These are phyloP conservation scores for Leonotis leonurus DNA, from an alignment of 257 asterid species.

Conservation along the genomic window DNA sequence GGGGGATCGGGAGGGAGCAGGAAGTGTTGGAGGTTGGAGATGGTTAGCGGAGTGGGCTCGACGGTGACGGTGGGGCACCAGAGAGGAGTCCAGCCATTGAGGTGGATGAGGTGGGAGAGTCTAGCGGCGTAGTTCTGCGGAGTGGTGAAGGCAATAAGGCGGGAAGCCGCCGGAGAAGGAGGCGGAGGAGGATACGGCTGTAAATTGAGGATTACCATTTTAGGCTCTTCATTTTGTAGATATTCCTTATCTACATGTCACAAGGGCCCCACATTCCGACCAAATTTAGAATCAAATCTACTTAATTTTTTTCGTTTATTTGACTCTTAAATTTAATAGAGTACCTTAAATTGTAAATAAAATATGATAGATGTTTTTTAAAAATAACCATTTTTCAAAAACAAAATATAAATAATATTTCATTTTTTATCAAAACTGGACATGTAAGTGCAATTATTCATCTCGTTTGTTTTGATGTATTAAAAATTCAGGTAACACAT, in stretches of 20 bases:
- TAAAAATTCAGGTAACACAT: too few relatives aligned
- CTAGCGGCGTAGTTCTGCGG: constrained; percentile 61
- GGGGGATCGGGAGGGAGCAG: constrained; percentile 26
- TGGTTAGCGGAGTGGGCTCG: constrained; percentile 48
- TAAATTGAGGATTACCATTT: constrained; percentile 32
- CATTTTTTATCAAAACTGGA: too few relatives aligned
- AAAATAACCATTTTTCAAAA: too few relatives aligned
- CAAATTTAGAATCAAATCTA: not conserved
- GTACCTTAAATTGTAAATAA: too few relatives aligned
- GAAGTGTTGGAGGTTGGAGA: constrained; percentile 36
- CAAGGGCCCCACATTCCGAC: not conserved
- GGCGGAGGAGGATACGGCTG: constrained; percentile 27
- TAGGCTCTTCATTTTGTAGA: not conserved
- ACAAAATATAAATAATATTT: too few relatives aligned
- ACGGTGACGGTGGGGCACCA: constrained; percentile 65
- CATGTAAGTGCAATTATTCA: too few relatives aligned
- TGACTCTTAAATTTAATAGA: too few relatives aligned
- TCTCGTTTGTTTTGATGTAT: too few relatives aligned
- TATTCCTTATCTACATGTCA: not conserved
- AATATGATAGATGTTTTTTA: too few relatives aligned
- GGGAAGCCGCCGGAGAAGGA: constrained; percentile 23
- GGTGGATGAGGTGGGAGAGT: constrained; percentile 38
- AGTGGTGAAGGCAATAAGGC: constrained; percentile 60
- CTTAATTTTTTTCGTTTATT: too few relatives aligned
- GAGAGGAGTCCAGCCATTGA: constrained; percentile 56